Evolutionary conservation across 345 rosid genomes (phyloP).

Genomic region (Crucihimalaya himalaica): DNA sequence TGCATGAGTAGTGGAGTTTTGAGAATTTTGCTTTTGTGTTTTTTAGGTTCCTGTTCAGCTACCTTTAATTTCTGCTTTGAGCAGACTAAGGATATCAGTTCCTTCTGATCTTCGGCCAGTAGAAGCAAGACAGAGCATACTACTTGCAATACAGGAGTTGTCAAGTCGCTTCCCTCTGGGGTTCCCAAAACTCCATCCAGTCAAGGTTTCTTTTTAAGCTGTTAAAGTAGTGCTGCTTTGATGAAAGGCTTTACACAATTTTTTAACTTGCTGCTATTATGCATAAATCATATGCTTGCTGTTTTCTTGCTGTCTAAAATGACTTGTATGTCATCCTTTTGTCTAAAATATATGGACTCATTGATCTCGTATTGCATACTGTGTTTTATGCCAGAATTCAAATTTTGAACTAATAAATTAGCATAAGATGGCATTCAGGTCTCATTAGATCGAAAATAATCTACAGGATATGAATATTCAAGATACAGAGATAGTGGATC

Average conservation of each 20-base stretch:
- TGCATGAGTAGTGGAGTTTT: slow-evolving; percentile 10
- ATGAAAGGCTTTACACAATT: background rate
- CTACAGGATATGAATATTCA: slow-evolving; percentile 94
- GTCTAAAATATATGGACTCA: background rate
- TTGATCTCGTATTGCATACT: slow-evolving; percentile 3
- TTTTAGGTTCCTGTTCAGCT: slow-evolving; percentile 92
- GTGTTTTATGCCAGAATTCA: slow-evolving; percentile 6
- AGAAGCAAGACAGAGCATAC: slow-evolving; percentile 95
- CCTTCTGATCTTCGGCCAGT: slow-evolving; percentile 91
- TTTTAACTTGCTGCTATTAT: background rate
- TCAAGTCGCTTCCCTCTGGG: slow-evolving; percentile 83
- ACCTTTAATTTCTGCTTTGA: slow-evolving; percentile 76
- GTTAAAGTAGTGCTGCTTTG: background rate
- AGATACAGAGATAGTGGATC: slow-evolving; percentile 82
- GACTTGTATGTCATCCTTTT: background rate
- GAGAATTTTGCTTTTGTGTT: slow-evolving; percentile 31
- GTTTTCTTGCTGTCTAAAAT: background rate
- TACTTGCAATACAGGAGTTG: slow-evolving; percentile 85
- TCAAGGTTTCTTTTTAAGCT: slow-evolving; percentile 48
- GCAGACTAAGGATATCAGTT: slow-evolving; percentile 75
- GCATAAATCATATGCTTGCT: slow-evolving; percentile 17
- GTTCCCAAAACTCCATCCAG: slow-evolving; percentile 97
- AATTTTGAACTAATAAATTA: background rate
- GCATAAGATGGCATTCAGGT: slow-evolving; percentile 3
- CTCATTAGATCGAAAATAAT: slow-evolving; percentile 26